phyloP scores from a whole-genome alignment of 495 filamentous ascomycete genomes.

The Penicillium waksmanii region DNA sequence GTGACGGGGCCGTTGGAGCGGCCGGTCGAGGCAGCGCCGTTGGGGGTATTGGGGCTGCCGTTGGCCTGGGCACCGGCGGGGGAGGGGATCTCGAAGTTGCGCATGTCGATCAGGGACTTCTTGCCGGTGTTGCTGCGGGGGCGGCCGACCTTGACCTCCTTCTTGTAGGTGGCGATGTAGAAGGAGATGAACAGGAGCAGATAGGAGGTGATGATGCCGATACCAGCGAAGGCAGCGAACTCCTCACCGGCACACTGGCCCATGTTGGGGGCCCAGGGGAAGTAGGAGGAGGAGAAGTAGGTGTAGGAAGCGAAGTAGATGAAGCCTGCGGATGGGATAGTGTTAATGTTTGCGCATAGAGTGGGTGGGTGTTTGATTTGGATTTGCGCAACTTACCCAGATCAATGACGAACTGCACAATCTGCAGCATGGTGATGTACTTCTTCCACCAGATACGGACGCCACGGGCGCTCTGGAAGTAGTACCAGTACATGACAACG shows the following conservation, averaged over 20 bases:
- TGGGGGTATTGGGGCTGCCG: slow-evolving; percentile 33
- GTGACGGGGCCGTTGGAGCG: slow-evolving; percentile 52
- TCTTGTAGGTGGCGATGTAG: slow-evolving; percentile 97
- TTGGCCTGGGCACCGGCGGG: slow-evolving; percentile 27
- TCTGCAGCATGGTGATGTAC: slow-evolving; percentile 62
- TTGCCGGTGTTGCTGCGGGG: slow-evolving; percentile 56
- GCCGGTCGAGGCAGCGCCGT: slow-evolving; percentile 41
- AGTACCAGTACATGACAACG: slow-evolving; percentile 74
- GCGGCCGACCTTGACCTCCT: slow-evolving; percentile 67
- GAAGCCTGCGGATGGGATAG: slow-evolving; percentile 58
- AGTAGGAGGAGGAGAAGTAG: slow-evolving; percentile 94
- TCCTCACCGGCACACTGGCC: slow-evolving; percentile 95
- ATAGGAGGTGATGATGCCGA: slow-evolving; percentile 89
- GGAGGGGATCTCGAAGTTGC: slow-evolving; percentile 52
- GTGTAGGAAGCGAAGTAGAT: slow-evolving; percentile 96
- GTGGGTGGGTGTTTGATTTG: neutral
- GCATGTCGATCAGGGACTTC: slow-evolving; percentile 58
- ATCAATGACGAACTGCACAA: slow-evolving; percentile 62
- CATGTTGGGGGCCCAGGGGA: slow-evolving; percentile 75
- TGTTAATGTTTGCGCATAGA: neutral
- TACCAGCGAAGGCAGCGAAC: slow-evolving; percentile 93
- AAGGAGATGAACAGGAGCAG: slow-evolving; percentile 98
- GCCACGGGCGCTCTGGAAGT: slow-evolving; percentile 63
- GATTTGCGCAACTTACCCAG: slow-evolving; percentile 44
- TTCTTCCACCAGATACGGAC: slow-evolving; percentile 65